Conservation (phyloP, 345 rosid genomes). For the Salix koriyanagi region DNA sequence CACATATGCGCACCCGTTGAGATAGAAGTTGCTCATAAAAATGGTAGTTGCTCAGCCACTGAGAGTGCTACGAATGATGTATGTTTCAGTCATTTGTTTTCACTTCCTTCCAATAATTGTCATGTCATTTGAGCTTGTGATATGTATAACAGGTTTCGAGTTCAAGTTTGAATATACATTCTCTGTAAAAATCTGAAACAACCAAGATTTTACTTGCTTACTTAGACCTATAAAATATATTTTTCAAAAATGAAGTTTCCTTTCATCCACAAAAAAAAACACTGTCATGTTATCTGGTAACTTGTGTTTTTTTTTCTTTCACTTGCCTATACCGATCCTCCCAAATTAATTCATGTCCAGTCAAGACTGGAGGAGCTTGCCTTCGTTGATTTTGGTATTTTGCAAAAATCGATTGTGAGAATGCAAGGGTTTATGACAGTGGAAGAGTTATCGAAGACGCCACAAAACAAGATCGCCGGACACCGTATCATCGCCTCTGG, state of each 20-base stretch:
- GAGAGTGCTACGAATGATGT: conserved; percentile 34
- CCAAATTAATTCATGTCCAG: conserved; percentile 34
- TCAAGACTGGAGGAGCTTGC: conserved; percentile 95
- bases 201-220: too few relatives aligned
- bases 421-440: conserved; percentile 9
- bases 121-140: neutral
- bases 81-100: neutral
- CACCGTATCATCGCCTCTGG: neutral
- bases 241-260: too few relatives aligned
- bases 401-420: neutral
- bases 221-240: too few relatives aligned
- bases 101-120: neutral
- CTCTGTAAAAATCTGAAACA: too few relatives aligned
- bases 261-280: too few relatives aligned
- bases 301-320: neutral
- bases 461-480: neutral
- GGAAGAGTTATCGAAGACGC: neutral
- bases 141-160: too few relatives aligned
- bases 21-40: conserved; percentile 56
- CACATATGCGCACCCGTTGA: conserved; percentile 61
- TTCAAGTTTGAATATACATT: too few relatives aligned
- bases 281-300: neutral
- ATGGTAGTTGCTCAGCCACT: conserved; percentile 57
- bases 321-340: neutral
- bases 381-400: conserved; percentile 32